Evolutionary conservation across 75 land plant species (phyloP).

Genomic region (Azolla pinnata): DNA sequence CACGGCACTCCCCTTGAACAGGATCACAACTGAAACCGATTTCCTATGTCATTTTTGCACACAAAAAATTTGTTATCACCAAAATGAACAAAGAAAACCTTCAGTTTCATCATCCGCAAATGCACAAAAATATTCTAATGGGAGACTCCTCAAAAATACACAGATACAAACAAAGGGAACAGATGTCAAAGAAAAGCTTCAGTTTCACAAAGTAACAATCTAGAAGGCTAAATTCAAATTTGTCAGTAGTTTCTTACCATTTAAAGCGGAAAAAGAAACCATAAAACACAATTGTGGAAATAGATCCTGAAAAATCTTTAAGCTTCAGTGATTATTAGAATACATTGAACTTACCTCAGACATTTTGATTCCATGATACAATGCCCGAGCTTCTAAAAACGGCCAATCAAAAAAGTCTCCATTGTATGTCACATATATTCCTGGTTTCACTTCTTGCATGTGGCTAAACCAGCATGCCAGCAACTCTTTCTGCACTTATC

Average conservation of each 20-base stretch:
- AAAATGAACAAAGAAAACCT: neutral
- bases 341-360: conserved; percentile 57
- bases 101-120: too few species aligned
- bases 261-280: too few species aligned
- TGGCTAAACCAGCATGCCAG: conserved; percentile 74
- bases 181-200: too few species aligned
- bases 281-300: too few species aligned
- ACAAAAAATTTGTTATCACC: neutral
- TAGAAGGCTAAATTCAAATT: too few species aligned
- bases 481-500: conserved; percentile 56
- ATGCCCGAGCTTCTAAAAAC: conserved; percentile 72
- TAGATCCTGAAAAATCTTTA: too few species aligned
- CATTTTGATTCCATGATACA: conserved; percentile 75
- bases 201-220: too few species aligned
- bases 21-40: conserved; percentile 78
- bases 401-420: conserved; percentile 99
- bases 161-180: too few species aligned
- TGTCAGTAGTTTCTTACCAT: too few species aligned
- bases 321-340: too few species aligned
- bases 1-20: conserved; percentile 84
- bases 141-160: too few species aligned
- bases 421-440: conserved; percentile 93
- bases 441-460: conserved; percentile 91
- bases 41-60: conserved; percentile 37
- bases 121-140: too few species aligned